Percentiles rank a stretch among this genome's conserved stretches.
phyloP scores from a whole-genome alignment of 2,329 filamentous ascomycete genomes.

The Ophiostoma sp. region DNA sequence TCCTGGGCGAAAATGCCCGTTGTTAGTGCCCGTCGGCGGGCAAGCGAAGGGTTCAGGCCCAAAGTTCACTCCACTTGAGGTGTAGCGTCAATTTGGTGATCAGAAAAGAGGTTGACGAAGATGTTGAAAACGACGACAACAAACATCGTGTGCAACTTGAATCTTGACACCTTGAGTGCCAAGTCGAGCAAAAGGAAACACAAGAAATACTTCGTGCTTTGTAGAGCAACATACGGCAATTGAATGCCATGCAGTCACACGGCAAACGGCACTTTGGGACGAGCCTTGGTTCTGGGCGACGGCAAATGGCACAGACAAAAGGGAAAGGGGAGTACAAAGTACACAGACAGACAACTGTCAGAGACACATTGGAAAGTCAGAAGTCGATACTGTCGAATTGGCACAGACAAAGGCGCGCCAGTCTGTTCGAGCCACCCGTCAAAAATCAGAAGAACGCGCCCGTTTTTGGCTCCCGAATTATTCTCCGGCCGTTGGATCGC shows the following conservation, averaged over 20 bases:
- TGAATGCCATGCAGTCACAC: not conserved
- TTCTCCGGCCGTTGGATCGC: not conserved
- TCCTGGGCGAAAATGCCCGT: not conserved
- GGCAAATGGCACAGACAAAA: not conserved
- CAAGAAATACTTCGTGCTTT: not conserved
- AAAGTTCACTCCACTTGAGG: not conserved
- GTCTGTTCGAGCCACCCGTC: not conserved
- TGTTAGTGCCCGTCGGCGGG: not conserved
- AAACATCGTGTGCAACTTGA: not conserved
- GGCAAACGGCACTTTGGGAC: not conserved
- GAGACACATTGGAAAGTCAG: not conserved
- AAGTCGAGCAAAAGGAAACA: not conserved
- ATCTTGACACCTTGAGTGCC: no score
- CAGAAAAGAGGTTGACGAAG: not conserved
- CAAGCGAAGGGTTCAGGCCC: not conserved
- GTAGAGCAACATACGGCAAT: not conserved
- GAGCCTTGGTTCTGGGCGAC: conserved; percentile 5
- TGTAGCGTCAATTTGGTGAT: conserved; percentile 3
- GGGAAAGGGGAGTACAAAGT: not conserved
- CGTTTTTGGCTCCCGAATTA: not conserved
- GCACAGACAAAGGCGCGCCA: not conserved
- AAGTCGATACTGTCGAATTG: not conserved
- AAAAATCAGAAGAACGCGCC: not conserved
- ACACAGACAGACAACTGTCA: not conserved
- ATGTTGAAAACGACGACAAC: not conserved